A percentile compares a stretch with the other conserved stretches of the same genome.
Conservation (phyloP, 805 yeast species). For the Ogataea dorogensis region DNA sequence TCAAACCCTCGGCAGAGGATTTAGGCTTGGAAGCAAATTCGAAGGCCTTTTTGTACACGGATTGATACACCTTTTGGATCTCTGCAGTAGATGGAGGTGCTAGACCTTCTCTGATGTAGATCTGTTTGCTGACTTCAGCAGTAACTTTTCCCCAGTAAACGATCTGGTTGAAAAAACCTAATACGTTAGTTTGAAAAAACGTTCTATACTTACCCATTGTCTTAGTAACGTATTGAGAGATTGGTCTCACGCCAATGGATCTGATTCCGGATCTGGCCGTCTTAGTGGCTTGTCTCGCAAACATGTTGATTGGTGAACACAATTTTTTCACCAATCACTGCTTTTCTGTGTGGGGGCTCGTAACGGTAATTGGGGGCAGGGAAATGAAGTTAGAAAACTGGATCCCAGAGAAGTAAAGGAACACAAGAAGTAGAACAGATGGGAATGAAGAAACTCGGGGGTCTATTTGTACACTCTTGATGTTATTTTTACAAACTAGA, state of each 20-base stretch:
- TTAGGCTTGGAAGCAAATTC: slow-evolving; percentile 58
- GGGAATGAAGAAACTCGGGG: too few relatives aligned
- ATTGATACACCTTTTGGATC: slow-evolving; percentile 70
- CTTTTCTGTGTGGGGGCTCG: slow-evolving; percentile 12
- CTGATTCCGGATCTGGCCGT: slow-evolving; percentile 29
- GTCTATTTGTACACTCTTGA: too few relatives aligned
- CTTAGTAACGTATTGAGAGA: slow-evolving; percentile 37
- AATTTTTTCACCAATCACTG: slow-evolving; percentile 22
- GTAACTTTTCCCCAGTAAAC: slow-evolving; percentile 75
- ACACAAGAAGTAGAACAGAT: too few relatives aligned
- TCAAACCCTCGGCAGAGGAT: slow-evolving; percentile 46
- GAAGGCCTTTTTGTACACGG: slow-evolving; percentile 46
- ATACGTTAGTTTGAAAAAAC: slow-evolving; percentile 7
- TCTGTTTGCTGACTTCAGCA: slow-evolving; percentile 59
- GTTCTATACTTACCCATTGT: slow-evolving; percentile 35
- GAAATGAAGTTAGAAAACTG: not conserved
- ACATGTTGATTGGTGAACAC: slow-evolving; percentile 23
- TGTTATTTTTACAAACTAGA: too few relatives aligned
- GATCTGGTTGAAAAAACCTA: slow-evolving; percentile 48
- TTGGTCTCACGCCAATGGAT: slow-evolving; percentile 37
- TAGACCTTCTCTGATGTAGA: slow-evolving; percentile 88
- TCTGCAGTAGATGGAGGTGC: slow-evolving; percentile 84
- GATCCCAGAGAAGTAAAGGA: too few relatives aligned
- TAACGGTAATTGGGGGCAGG: slow-evolving; percentile 8
- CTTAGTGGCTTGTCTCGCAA: slow-evolving; percentile 35